Percentiles rank a stretch among this genome's conserved stretches.
These are phyloP conservation scores for Lasiosphaeria ovina DNA, from an alignment of 495 filamentous ascomycete species.

Conservation along the genomic window DNA sequence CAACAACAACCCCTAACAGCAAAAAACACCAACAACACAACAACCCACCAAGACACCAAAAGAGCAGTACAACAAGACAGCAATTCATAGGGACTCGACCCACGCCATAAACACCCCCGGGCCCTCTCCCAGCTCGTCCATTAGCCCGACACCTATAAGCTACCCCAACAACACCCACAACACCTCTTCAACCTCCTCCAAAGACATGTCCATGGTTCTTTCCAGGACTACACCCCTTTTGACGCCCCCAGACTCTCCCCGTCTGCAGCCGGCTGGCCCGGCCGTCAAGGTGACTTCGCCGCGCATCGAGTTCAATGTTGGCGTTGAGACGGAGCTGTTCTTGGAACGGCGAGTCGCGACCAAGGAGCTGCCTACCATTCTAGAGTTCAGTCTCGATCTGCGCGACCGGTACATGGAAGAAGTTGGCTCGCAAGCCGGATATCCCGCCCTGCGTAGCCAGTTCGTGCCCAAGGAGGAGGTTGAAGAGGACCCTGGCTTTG, in stretches of 20 bases:
- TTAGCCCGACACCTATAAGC: no score
- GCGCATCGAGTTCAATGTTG: background rate
- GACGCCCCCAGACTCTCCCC: background rate
- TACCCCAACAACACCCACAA: no score
- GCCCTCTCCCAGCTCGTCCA: no score
- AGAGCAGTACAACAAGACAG: no score
- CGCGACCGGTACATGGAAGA: background rate
- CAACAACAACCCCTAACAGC: no score
- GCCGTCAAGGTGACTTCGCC: background rate
- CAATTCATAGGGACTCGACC: no score
- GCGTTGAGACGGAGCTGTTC: background rate
- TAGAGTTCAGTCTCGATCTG: background rate
- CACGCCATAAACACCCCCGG: no score
- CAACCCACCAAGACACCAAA: no score
- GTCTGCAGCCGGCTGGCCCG: background rate
- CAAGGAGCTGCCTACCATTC: background rate
- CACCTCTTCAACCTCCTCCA: no score
- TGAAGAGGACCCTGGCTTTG: background rate
- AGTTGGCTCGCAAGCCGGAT: background rate
- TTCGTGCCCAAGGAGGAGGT: background rate
- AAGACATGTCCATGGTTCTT: no score
- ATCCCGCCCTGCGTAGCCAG: background rate
- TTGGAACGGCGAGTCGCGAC: background rate
- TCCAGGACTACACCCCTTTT: no score
- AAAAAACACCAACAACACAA: no score